Percentiles rank a stretch among this genome's conserved stretches.
Evolutionary conservation across 768 basidiomycete species (phyloP).

Genomic region (Termitomyces sp.): DNA sequence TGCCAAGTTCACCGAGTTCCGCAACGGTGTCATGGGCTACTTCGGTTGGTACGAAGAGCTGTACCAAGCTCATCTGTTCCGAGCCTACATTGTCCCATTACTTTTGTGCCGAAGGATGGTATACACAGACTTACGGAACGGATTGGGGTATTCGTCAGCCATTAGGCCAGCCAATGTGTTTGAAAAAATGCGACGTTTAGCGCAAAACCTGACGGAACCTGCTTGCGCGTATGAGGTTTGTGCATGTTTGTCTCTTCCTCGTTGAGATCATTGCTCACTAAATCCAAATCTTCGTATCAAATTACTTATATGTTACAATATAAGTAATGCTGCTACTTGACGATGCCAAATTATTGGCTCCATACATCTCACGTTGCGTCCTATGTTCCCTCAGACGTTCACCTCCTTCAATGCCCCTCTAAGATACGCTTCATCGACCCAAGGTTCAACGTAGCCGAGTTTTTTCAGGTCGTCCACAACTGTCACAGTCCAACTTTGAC

Average conservation of each 20-base stretch:
- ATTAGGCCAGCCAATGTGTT: conserved; percentile 31
- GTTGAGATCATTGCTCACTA: too few species aligned
- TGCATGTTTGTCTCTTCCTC: background rate
- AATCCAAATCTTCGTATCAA: too few species aligned
- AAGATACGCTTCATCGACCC: background rate
- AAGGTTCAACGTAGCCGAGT: background rate
- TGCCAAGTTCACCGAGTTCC: conserved; percentile 90
- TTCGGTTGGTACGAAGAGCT: conserved; percentile 95
- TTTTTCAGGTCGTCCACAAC: background rate
- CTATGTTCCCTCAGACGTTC: background rate
- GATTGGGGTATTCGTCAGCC: conserved; percentile 77
- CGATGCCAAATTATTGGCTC: background rate
- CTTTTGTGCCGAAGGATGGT: background rate
- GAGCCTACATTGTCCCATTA: conserved; percentile 53
- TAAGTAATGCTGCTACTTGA: background rate
- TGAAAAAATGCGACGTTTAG: background rate
- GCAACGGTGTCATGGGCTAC: conserved; percentile 96
- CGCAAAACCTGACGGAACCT: background rate
- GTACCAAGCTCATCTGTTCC: conserved; percentile 96
- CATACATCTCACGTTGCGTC: background rate
- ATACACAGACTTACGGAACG: conserved; percentile 60
- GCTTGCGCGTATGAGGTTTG: background rate
- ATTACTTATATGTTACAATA: background rate
- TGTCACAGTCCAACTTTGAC: background rate
- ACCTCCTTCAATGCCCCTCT: conserved; percentile 3